phyloP scores from a whole-genome alignment of 352 stramenopile species.

The Pythium phragmitis region DNA sequence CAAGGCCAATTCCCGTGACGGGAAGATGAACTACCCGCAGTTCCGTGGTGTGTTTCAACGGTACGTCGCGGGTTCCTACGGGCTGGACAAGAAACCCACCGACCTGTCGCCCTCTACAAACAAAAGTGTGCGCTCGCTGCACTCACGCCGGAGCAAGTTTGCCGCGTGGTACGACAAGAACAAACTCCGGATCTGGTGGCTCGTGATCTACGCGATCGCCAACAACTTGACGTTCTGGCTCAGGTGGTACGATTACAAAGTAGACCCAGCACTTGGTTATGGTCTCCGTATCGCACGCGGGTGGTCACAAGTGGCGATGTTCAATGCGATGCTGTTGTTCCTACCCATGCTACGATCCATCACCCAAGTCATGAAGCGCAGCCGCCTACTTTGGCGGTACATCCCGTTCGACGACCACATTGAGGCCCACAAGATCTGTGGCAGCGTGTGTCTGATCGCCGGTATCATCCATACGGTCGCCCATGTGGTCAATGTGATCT shows the following conservation, averaged over 20 bases:
- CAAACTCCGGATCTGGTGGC: constrained; percentile 7
- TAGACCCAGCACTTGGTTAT: constrained; percentile 10
- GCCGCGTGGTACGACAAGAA: constrained; percentile 5
- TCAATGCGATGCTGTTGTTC: constrained; percentile 5
- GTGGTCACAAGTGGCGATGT: constrained; percentile 7
- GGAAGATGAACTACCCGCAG: constrained; percentile 66
- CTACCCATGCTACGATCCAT: constrained; percentile 7
- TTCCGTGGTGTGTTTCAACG: constrained; percentile 71
- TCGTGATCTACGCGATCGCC: constrained; percentile 4
- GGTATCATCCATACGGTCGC: constrained; percentile 2
- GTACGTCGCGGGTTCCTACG: constrained; percentile 52
- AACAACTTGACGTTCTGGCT: constrained; percentile 13
- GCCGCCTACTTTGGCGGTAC: constrained; percentile 3
- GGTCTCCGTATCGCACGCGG: constrained; percentile 6
- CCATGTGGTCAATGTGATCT: constrained; percentile 4
- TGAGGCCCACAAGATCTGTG: constrained; percentile 10
- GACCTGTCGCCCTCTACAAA: no score
- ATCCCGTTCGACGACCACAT: constrained; percentile 11
- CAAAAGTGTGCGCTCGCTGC: no score
- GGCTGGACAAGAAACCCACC: no score
- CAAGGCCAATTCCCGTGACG: constrained; percentile 57
- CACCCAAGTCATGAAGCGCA: constrained; percentile 5
- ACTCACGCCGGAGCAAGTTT: background rate
- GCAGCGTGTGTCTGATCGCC: constrained; percentile 5
- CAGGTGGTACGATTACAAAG: constrained; percentile 3